phyloP scores from a whole-genome alignment of 805 yeast genomes.

The Teunomyces panamensis region DNA sequence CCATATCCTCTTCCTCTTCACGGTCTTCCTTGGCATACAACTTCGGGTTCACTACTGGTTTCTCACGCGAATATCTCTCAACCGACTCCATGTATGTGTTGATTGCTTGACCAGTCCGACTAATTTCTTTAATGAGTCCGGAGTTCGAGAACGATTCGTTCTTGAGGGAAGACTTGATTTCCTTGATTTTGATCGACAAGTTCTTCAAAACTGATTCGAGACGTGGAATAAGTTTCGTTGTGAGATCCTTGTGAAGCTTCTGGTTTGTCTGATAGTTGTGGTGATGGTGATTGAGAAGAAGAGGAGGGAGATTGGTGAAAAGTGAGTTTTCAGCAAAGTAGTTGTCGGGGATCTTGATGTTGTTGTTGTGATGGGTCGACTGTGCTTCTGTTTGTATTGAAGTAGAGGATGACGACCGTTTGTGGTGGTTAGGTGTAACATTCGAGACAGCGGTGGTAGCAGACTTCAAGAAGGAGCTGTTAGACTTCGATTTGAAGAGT shows the following conservation, averaged over 20 bases:
- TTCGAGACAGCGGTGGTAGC: not conserved
- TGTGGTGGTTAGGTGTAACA: not conserved
- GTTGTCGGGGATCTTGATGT: conserved; percentile 19
- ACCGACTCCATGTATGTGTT: conserved; percentile 29
- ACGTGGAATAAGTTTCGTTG: conserved; percentile 32
- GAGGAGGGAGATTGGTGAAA: conserved; percentile 27
- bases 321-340: conserved; percentile 24
- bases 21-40: conserved; percentile 15
- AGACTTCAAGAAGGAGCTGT: conserved; percentile 19
- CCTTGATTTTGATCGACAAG: conserved; percentile 37
- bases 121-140: conserved; percentile 41
- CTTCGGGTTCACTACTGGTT: conserved; percentile 29
- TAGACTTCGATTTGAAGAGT: conserved; percentile 22
- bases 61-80: conserved; percentile 32
- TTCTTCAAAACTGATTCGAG: conserved; percentile 35
- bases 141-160: conserved; percentile 42
- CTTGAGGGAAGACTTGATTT: conserved; percentile 36
- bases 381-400: not conserved
- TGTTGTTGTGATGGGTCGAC: conserved; percentile 9
- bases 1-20: conserved; percentile 24
- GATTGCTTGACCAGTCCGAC: conserved; percentile 57
- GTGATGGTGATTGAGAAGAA: conserved; percentile 35
- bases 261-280: conserved; percentile 21
- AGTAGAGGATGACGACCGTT: not conserved
- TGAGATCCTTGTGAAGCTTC: conserved; percentile 31